Percentiles rank a stretch among this genome's conserved stretches.
phyloP scores from a whole-genome alignment of 345 rosid species.

The Euphorbia peplus region DNA sequence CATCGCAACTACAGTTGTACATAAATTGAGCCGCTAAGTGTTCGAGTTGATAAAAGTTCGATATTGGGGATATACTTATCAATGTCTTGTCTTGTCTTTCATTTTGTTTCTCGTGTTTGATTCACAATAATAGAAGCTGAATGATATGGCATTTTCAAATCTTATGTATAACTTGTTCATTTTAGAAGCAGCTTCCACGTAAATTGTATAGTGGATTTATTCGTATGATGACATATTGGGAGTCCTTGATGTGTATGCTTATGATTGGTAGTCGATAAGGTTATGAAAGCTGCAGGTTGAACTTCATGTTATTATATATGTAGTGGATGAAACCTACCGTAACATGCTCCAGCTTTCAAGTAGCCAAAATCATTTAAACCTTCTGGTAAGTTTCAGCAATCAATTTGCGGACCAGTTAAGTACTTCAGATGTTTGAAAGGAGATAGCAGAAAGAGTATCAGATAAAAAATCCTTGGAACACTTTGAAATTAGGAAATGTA shows the following conservation, averaged over 20 bases:
- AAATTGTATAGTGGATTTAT: background rate
- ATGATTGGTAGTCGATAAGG: slow-evolving; percentile 61
- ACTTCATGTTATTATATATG: background rate
- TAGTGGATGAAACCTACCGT: background rate
- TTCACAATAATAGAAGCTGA: too few relatives aligned
- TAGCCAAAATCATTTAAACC: background rate
- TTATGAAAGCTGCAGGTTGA: background rate
- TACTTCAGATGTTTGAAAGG: background rate
- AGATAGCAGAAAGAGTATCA: background rate
- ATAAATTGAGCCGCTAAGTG: too few relatives aligned
- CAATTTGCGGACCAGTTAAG: background rate
- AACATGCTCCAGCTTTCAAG: background rate
- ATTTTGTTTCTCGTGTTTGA: too few relatives aligned
- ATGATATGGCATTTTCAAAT: too few relatives aligned
- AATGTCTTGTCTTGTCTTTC: too few relatives aligned
- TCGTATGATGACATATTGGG: slow-evolving; percentile 39
- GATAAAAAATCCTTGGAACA: background rate
- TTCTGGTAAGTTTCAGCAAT: background rate
- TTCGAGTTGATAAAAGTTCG: too few relatives aligned
- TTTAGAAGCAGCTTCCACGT: too few relatives aligned
- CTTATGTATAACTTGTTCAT: too few relatives aligned
- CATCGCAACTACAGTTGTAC: too few relatives aligned
- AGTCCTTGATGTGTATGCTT: slow-evolving; percentile 68
- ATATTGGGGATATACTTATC: too few relatives aligned
- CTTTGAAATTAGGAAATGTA: background rate